Base-by-base conservation (phyloP, 148 eudicot genomes). In the Heliosperma pusillum region DNA sequence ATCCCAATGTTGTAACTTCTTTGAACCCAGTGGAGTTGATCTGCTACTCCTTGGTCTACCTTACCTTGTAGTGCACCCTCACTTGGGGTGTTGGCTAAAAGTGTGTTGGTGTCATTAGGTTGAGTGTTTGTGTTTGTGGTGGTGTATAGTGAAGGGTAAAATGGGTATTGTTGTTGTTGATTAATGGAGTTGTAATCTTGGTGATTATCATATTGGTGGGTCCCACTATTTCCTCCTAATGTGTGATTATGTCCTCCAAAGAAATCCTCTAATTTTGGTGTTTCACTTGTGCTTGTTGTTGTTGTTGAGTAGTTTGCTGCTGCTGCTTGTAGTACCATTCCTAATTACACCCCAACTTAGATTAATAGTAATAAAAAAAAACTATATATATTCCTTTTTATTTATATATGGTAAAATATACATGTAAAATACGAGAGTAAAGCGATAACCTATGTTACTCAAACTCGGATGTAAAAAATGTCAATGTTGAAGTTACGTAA, bases 261-360 rank as follows among this genome's bases (percentile, higher is more conserved):
- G 83, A 93, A 93, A 71, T 91, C 89, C 71, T 91, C 98, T 11
- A 91, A 83, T 79, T 93, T 93, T 60, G 98, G 98, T 45, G 88
- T 80, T 55, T 45, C 72, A 63, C 30, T 22, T 27, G 70, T 36
- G 16, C 58, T 68, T 13, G 76, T 52, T 21, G 42, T 57, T 30
- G 81, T 79, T 26, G 69, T 72, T 19, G 80, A 71, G 27, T 74
- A 72, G 50, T 69, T 77, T 47, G 74, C 61, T 29, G 88, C 72
- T 57, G 64, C 70, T 61, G 64, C 81, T 77, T 79, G 83, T 68
- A 70, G 61, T 15, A 83, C 88, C 80, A 88, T 82, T 74, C 89
- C 92, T 89, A 66, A 76, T 67, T 29, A 52, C 40, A 57, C 57
- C 68, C 68, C 57, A 71, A 36, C 2, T 36, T 36, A 36, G 42